phyloP scores from a whole-genome alignment of 257 asterid species.

The Sherardia arvensis region DNA sequence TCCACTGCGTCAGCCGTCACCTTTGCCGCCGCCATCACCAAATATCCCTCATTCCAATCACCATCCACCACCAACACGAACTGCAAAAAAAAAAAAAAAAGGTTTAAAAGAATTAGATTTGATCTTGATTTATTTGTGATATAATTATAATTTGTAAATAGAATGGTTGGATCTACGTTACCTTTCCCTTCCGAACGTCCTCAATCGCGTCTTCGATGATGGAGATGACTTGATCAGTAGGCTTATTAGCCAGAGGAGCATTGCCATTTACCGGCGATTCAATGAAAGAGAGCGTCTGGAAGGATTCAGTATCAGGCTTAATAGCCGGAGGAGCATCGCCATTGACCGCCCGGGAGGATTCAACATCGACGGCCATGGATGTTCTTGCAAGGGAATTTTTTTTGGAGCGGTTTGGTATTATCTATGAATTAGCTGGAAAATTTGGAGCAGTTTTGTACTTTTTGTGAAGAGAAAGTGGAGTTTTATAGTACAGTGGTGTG shows the following conservation, averaged over 20 bases:
- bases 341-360: not conserved
- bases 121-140: too few species aligned
- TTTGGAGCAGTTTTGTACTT: not conserved
- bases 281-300: too few species aligned
- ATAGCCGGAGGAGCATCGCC: slow-evolving; percentile 47
- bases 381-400: not conserved
- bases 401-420: not conserved
- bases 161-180: too few species aligned
- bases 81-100: slow-evolving; percentile 31
- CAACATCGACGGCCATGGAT: not conserved
- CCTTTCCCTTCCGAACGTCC: slow-evolving; percentile 88
- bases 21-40: slow-evolving; percentile 88
- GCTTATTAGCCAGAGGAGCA: slow-evolving; percentile 49
- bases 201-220: slow-evolving; percentile 70
- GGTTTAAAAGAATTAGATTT: too few species aligned
- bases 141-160: too few species aligned
- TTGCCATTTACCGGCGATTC: slow-evolving; percentile 35
- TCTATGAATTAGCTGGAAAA: too few species aligned
- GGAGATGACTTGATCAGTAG: slow-evolving; percentile 71
- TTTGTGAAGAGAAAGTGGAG: too few species aligned
- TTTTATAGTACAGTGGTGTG: too few species aligned
- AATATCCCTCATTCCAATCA: slow-evolving; percentile 95
- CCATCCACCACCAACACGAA: slow-evolving; percentile 93
- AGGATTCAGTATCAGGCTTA: too few species aligned
- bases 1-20: slow-evolving; percentile 95